These are phyloP conservation scores for Scenedesmus sp. DNA, from an alignment of 163 green algal species.

Conservation along the genomic window DNA sequence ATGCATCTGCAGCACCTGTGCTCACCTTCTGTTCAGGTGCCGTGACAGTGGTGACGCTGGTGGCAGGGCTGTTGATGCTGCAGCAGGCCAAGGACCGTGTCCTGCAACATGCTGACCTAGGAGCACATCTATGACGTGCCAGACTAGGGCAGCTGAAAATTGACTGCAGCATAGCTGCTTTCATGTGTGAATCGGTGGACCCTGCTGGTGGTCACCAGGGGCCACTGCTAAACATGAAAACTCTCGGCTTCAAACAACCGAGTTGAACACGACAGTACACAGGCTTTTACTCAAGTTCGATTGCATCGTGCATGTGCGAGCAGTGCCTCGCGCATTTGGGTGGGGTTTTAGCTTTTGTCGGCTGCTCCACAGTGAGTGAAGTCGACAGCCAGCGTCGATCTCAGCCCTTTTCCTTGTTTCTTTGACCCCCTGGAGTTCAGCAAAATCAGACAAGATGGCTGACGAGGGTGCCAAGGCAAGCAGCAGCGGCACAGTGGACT, in stretches of 20 bases:
- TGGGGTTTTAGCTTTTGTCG: slow-evolving; percentile 17
- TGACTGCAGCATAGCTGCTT: not conserved
- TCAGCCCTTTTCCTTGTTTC: slow-evolving; percentile 28
- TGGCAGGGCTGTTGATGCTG: not conserved
- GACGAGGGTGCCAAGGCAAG: slow-evolving; percentile 43
- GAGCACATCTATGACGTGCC: not conserved
- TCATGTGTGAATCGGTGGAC: not conserved
- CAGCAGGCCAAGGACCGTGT: not conserved
- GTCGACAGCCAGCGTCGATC: not conserved
- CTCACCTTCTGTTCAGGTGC: not conserved
- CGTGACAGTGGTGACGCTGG: not conserved
- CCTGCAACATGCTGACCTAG: not conserved
- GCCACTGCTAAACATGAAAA: not conserved
- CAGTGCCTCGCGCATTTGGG: not conserved
- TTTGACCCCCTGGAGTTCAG: not conserved
- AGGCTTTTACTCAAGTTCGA: not conserved
- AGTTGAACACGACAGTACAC: not conserved
- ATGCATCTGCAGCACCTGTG: not conserved
- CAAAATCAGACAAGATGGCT: slow-evolving; percentile 39
- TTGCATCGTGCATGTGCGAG: not conserved
- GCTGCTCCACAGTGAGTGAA: slow-evolving; percentile 6
- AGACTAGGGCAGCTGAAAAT: not conserved
- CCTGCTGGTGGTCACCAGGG: not conserved
- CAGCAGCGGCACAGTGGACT: not conserved
- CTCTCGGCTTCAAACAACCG: not conserved